Base-by-base conservation (phyloP, 345 rosid genomes). In the Melaleuca alternifolia region DNA sequence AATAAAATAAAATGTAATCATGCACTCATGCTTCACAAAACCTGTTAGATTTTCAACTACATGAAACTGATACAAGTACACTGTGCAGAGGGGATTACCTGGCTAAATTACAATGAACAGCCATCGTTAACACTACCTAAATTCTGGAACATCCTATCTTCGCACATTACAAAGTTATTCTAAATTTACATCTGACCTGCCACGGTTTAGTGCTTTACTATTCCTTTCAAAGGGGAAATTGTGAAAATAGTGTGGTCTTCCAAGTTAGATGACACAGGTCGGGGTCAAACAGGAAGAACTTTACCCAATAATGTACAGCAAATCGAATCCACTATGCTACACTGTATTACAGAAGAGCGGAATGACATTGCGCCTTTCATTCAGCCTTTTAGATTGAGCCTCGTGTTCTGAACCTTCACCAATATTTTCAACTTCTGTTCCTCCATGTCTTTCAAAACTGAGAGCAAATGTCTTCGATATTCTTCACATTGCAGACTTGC, bases 351-450 rank as follows among this genome's bases (percentile, higher is more conserved):
- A 18, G 48, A 37, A 48, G 24, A 10, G 26, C 12, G 23, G 48
- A 71, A 71, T 71, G 77, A 65, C 46, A 65, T 65, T 65, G 24
- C 24, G 33, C 46, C 46, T 65, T 65, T 6, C 48, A 71, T 71
- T 71, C 81, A 71, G 48, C 48, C 93, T 86, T 91, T 92, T 92
- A 90, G 79, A 82, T 92, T 91, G 83, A 90, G 88, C 87, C 90
- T 91, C 54, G 87, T 87, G 87, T 87, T 91, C 79, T 91, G 92
- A 86, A 92, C 94, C 89, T 91, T 89, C 33, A 89, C 91, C 41
- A 91, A 88, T 85, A 93, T 53, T 87, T 91, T 92, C 84, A 91
- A 90, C 87, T 92, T 93, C 84, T 93, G 93, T 85, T 93, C 92
- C 88, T 92, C 94, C 44, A 91, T 75, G 41, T 92, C 93, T 83